Conservation (phyloP, 2,329 filamentous ascomycete species). For the Diaporthe capsici region DNA sequence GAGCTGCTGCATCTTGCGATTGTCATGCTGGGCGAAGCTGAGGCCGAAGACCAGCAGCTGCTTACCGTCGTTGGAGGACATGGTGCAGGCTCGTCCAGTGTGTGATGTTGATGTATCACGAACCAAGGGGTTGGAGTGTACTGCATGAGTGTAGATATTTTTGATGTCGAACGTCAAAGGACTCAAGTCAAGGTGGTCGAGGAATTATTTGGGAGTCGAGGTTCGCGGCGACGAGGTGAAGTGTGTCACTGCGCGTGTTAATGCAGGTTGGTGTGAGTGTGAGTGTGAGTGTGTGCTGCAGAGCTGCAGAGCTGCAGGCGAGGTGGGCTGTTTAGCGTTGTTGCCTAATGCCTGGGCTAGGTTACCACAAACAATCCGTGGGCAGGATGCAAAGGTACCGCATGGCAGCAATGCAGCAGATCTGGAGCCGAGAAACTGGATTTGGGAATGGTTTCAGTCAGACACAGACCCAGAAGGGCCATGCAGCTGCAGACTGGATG, state of each 20-base stretch:
- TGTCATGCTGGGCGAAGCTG: constrained; percentile 39
- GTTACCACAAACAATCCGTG: constrained; percentile 5
- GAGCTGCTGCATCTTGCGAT: constrained; percentile 40
- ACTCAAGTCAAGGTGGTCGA: not conserved
- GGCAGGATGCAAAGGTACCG: not conserved
- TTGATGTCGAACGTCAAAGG: not conserved
- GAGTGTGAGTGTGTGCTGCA: not conserved
- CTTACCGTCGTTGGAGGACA: constrained; percentile 38
- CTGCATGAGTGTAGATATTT: too few species aligned
- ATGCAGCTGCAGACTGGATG: not conserved
- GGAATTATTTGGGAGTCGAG: not conserved
- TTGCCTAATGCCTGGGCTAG: constrained; percentile 17
- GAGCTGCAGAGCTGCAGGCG: not conserved
- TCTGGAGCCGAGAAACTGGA: not conserved
- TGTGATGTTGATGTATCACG: not conserved
- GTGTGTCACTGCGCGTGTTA: not conserved
- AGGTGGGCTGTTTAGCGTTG: constrained; percentile 29
- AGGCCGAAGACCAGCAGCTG: constrained; percentile 42
- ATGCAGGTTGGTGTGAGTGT: not conserved
- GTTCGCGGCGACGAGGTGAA: not conserved
- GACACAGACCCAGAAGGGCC: too few species aligned
- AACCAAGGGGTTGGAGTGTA: too few species aligned
- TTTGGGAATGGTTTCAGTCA: not conserved
- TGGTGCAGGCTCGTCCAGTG: not conserved
- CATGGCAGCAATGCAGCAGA: not conserved